phyloP scores from a whole-genome alignment of 768 basidiomycete species.

The Leccinum disarticulatum region DNA sequence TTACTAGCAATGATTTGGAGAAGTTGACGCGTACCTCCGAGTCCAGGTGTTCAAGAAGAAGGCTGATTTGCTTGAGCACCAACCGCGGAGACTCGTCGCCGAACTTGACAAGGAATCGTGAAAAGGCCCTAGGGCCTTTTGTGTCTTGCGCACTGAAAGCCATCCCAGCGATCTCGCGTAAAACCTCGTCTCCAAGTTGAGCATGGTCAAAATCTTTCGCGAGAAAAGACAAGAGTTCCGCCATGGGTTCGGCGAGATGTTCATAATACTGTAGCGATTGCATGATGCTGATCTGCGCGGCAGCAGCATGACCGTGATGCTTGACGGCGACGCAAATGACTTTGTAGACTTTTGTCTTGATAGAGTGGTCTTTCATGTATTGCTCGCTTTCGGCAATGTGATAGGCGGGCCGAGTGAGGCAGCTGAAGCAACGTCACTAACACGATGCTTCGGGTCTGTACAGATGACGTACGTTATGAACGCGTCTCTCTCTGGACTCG shows the following conservation, averaged over 20 bases:
- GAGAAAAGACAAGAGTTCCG: constrained; percentile 79
- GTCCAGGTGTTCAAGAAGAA: constrained; percentile 84
- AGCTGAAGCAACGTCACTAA: constrained; percentile 45
- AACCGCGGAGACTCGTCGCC: constrained; percentile 77
- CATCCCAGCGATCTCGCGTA: constrained; percentile 83
- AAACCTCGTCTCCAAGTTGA: constrained; percentile 87
- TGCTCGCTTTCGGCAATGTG: constrained; percentile 81
- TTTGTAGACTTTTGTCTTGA: constrained; percentile 78
- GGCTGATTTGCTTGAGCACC: constrained; percentile 85
- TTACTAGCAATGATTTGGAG: neutral
- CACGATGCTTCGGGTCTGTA: neutral
- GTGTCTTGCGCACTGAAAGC: constrained; percentile 78
- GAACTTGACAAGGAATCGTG: constrained; percentile 77
- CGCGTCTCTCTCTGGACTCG: constrained; percentile 78
- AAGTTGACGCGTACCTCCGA: constrained; percentile 65
- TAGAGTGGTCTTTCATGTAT: constrained; percentile 79
- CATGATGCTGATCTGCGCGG: constrained; percentile 87
- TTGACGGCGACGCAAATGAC: constrained; percentile 92
- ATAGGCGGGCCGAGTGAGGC: constrained; percentile 86
- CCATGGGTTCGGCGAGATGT: constrained; percentile 92
- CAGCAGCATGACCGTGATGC: constrained; percentile 78
- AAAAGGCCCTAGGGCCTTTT: constrained; percentile 85
- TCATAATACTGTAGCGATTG: constrained; percentile 93
- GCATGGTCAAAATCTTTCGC: constrained; percentile 85
- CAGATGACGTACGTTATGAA: constrained; percentile 60